A percentile compares a stretch with the other conserved stretches of the same genome.
Evolutionary conservation across 129 eudicot genomes (phyloP).

Genomic region (Centrapalus pauciflorus): DNA sequence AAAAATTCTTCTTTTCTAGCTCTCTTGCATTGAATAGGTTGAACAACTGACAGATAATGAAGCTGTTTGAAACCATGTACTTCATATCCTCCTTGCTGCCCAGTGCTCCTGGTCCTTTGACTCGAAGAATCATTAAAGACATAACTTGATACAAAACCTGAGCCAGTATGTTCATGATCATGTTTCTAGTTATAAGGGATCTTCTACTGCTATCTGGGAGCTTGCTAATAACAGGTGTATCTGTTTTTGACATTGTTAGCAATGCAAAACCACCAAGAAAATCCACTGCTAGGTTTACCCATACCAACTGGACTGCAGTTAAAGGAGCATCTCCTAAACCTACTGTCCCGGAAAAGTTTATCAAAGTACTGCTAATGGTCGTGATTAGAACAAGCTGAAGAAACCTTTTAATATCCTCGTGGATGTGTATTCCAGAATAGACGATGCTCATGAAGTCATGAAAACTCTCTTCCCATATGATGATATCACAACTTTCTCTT

Average conservation of each 20-base stretch:
- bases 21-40: conserved; percentile 34
- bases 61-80: conserved; percentile 21
- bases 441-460: neutral
- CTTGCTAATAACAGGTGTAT: neutral
- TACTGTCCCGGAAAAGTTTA: conserved; percentile 9
- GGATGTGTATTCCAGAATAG: conserved; percentile 17
- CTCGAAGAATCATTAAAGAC: conserved; percentile 14
- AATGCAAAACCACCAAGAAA: conserved; percentile 30
- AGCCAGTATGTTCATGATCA: conserved; percentile 24
- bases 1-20: conserved; percentile 24
- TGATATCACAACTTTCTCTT: conserved; percentile 18
- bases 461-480: conserved; percentile 8
- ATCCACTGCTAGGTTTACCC: conserved; percentile 19
- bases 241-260: conserved; percentile 17
- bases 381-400: conserved; percentile 24
- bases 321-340: conserved; percentile 21
- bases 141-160: conserved; percentile 27
- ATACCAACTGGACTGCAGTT: conserved; percentile 15
- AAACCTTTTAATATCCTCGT: conserved; percentile 21
- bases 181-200: conserved; percentile 21
- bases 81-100: neutral
- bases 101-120: conserved; percentile 10
- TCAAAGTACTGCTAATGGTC: conserved; percentile 6
- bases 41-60: conserved; percentile 27
- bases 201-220: neutral